These are phyloP conservation scores for Acanthamoeba castellanii DNA, from an alignment of 208 protist species.

Conservation along the genomic window DNA sequence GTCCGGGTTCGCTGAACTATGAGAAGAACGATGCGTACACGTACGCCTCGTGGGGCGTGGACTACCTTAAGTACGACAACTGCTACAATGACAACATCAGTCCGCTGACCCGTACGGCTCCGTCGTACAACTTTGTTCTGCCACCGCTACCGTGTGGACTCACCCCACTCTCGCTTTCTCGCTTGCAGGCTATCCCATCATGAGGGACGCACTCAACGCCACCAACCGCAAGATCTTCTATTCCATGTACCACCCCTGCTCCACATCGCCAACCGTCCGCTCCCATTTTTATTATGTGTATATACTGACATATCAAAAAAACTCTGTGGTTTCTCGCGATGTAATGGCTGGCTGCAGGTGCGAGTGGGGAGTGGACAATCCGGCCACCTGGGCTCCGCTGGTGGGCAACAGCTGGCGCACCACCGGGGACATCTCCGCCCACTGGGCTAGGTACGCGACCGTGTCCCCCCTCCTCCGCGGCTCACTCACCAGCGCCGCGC, in stretches of 20 bases:
- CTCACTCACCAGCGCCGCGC: background rate
- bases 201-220: constrained; percentile 86
- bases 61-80: constrained; percentile 74
- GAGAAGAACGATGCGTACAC: constrained; percentile 40
- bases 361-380: constrained; percentile 83
- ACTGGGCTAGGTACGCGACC: constrained; percentile 36
- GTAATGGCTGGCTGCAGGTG: constrained; percentile 63
- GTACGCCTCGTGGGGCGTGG: constrained; percentile 59
- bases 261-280: background rate
- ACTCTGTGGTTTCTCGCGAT: background rate
- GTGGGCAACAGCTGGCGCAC: constrained; percentile 87
- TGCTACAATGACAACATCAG: constrained; percentile 68
- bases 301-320: no score
- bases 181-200: constrained; percentile 78
- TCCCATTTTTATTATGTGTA: background rate
- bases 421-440: constrained; percentile 80
- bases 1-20: constrained; percentile 61
- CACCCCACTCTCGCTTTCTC: background rate
- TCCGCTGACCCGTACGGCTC: background rate
- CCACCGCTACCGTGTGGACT: background rate
- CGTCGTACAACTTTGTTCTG: background rate
- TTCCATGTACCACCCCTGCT: constrained; percentile 31
- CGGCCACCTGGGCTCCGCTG: constrained; percentile 73
- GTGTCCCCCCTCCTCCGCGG: no score
- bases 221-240: constrained; percentile 84